Percentiles rank a stretch among this genome's conserved stretches.
Evolutionary conservation across 2,329 filamentous ascomycete species (phyloP).

Genomic region (Colletotrichum musae): DNA sequence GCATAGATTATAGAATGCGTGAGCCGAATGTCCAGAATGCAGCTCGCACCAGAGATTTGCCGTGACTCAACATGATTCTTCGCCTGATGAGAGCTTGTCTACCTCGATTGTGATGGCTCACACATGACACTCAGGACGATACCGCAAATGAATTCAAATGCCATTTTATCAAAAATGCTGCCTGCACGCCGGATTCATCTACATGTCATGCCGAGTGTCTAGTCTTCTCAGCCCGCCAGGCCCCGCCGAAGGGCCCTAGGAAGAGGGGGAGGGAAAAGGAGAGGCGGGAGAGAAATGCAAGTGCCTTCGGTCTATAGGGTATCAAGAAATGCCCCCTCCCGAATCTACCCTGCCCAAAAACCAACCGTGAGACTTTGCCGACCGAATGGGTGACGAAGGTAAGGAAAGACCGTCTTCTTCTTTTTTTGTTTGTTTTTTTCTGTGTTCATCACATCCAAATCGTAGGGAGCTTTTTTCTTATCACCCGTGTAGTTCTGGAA

Average conservation of each 20-base stretch:
- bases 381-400: not conserved
- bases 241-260: not conserved
- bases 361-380: slow-evolving; percentile 6
- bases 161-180: slow-evolving; percentile 22
- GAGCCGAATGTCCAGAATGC: slow-evolving; percentile 6
- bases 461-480: not conserved
- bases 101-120: not conserved
- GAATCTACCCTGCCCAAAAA: slow-evolving; percentile 38
- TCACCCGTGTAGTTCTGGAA: not conserved
- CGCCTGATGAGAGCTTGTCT: too few relatives aligned
- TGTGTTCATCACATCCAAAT: not conserved
- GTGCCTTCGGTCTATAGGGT: slow-evolving; percentile 41
- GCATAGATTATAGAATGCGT: slow-evolving; percentile 30
- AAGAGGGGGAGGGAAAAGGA: not conserved
- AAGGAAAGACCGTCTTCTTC: not conserved
- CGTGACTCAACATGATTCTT: not conserved
- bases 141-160: not conserved
- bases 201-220: slow-evolving; percentile 36
- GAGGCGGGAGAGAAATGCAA: slow-evolving; percentile 25
- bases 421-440: too few relatives aligned
- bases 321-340: slow-evolving; percentile 39
- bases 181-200: slow-evolving; percentile 35
- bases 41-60: not conserved
- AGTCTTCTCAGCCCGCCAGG: slow-evolving; percentile 18
- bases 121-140: not conserved